Percentiles rank a stretch among this genome's conserved stretches.
Conservation (phyloP, 2,329 filamentous ascomycete genomes). For the Didymella arachidicola region DNA sequence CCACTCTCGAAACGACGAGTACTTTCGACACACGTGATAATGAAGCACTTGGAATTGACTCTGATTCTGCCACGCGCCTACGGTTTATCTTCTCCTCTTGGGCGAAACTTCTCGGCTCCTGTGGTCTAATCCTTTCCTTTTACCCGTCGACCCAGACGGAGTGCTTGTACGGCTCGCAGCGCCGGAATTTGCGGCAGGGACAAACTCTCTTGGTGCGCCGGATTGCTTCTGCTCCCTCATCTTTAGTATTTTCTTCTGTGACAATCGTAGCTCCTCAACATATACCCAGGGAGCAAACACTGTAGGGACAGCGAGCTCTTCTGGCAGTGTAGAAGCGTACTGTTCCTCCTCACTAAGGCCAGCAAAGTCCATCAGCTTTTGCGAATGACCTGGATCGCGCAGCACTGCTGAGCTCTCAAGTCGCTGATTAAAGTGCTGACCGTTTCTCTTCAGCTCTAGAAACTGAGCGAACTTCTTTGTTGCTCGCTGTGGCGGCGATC, state of each 20-base stretch:
- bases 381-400: slow-evolving; percentile 74
- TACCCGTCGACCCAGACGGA: slow-evolving; percentile 32
- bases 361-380: slow-evolving; percentile 76
- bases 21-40: not conserved
- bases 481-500: slow-evolving; percentile 55
- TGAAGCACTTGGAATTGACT: not conserved
- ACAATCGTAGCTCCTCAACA: slow-evolving; percentile 52
- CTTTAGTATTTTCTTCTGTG: slow-evolving; percentile 50
- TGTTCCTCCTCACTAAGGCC: slow-evolving; percentile 64
- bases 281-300: slow-evolving; percentile 55
- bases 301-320: slow-evolving; percentile 50
- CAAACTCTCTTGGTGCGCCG: slow-evolving; percentile 45
- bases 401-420: slow-evolving; percentile 72
- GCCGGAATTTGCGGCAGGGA: slow-evolving; percentile 39
- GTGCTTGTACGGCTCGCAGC: slow-evolving; percentile 36
- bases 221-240: slow-evolving; percentile 44
- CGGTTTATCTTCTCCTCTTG: slow-evolving; percentile 36
- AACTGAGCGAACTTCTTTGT: slow-evolving; percentile 77
- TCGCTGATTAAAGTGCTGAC: slow-evolving; percentile 79
- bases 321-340: slow-evolving; percentile 67
- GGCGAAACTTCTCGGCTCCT: slow-evolving; percentile 43
- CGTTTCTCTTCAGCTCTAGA: slow-evolving; percentile 76
- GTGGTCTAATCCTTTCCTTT: slow-evolving; percentile 45
- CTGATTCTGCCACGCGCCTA: not conserved
- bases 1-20: not conserved